Percentiles rank a stretch among this genome's conserved stretches.
These are phyloP conservation scores for Pisolithus microcarpus DNA, from an alignment of 768 basidiomycete species.

Conservation along the genomic window DNA sequence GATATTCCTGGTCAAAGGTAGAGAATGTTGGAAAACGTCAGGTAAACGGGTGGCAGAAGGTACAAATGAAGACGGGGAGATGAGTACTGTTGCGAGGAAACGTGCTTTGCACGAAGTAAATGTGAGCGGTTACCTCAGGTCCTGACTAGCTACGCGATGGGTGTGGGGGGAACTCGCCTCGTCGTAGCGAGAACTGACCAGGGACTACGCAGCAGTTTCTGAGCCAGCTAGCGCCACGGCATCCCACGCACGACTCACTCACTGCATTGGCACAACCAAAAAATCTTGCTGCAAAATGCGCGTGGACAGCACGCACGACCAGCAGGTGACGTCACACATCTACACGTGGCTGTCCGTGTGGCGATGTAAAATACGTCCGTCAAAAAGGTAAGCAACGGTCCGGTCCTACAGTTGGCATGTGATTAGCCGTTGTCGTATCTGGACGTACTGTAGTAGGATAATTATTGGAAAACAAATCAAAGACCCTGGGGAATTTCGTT, in stretches of 20 bases:
- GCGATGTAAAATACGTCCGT: too few relatives aligned
- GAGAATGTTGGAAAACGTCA: constrained; percentile 31
- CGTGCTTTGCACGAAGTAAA: constrained; percentile 24
- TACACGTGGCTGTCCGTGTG: not conserved
- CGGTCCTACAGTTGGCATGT: not conserved
- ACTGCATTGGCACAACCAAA: too few relatives aligned
- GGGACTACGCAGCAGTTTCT: not conserved
- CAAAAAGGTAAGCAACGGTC: not conserved
- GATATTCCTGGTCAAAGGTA: constrained; percentile 18
- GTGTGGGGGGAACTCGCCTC: constrained; percentile 5
- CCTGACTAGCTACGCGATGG: constrained; percentile 5
- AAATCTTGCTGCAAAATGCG: not conserved
- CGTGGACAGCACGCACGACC: not conserved
- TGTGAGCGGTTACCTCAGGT: constrained; percentile 4
- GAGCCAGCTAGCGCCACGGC: not conserved
- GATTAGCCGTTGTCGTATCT: not conserved
- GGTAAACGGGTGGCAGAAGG: constrained; percentile 31
- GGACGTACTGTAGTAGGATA: not conserved
- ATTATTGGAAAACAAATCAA: not conserved
- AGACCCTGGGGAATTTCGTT: too few relatives aligned
- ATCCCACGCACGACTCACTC: not conserved
- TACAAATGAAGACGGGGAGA: constrained; percentile 18
- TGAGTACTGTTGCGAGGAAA: constrained; percentile 24
- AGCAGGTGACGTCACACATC: not conserved
- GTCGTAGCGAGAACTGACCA: not conserved